Base-by-base conservation (phyloP, 1,284 basidiomycete species). In the Moesziomyces parantarcticus region DNA sequence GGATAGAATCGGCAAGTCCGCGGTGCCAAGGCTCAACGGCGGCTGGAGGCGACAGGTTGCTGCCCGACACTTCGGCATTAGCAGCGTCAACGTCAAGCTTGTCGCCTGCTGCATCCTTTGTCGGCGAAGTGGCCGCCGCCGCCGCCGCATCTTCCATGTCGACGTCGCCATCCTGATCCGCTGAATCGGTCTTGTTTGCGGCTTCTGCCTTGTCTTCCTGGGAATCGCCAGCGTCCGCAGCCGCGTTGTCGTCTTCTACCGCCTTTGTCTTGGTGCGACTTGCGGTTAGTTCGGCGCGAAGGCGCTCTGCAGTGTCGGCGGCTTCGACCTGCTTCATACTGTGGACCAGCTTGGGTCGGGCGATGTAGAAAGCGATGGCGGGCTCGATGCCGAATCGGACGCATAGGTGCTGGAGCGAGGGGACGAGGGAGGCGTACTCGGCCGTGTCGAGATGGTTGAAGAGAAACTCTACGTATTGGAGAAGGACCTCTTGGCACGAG, bases 391-490 rank as follows among this genome's bases (percentile, higher is more conserved):
- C 77, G 52, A 83, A 83, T 45, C 82, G 76, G 1, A 57, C 39
- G 39, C 66, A 66, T 0, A 83, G 64, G 6, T 71, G 67, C 9
- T 65, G 32, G 2, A 81, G 62, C 25, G 57, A 56, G 1, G 80
- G 82, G 21, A 83, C 55, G 10, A 75, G 60, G 36, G 59, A 59
- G 3, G 80, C 73, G 41, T 81, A 81, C 22, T 70, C 69, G 36
- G 55, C 54, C 5, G 76, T 65, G 25, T 76, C 71, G 18, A 80
- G 65, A 21, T 77, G 70, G 50, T 74, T 74, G 47, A 70, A 69
- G 26, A 82, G 68, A 52, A 83, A 83, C 44, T 83, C 81, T 36
- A 77, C 67, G 57, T 82, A 83, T 61, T 83, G 82, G 45, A 83
- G 73, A 11, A 83, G 61, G 40, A 78, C 72, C 46, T 79, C 76